Conservation (phyloP, 2,329 filamentous ascomycete genomes). For the Tolypocladium paradoxum region DNA sequence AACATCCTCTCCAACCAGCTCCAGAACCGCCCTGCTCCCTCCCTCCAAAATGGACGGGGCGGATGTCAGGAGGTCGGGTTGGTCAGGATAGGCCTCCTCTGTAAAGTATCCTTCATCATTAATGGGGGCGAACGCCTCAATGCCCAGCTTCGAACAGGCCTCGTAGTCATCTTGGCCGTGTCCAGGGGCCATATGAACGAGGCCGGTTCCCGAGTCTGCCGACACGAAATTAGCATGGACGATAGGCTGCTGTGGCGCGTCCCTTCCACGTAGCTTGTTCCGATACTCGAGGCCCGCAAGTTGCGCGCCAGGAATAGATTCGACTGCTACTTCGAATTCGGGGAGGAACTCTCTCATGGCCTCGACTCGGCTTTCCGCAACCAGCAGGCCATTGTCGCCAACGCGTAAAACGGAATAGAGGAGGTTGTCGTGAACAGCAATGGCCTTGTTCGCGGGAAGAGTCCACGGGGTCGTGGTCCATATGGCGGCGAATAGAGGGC, state of each 20-base stretch:
- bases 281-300: slow-evolving; percentile 57
- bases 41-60: slow-evolving; percentile 63
- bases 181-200: slow-evolving; percentile 91
- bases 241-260: slow-evolving; percentile 52
- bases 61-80: slow-evolving; percentile 50
- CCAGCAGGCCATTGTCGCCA: slow-evolving; percentile 49
- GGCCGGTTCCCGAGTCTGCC: slow-evolving; percentile 76
- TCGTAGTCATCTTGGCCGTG: slow-evolving; percentile 97
- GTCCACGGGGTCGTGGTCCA: slow-evolving; percentile 99
- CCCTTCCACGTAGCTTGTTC: slow-evolving; percentile 55
- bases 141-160: slow-evolving; percentile 58
- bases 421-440: slow-evolving; percentile 68
- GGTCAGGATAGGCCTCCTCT: slow-evolving; percentile 60
- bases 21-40: slow-evolving; percentile 59
- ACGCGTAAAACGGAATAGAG: slow-evolving; percentile 59
- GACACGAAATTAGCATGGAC: slow-evolving; percentile 85
- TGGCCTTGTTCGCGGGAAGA: slow-evolving; percentile 80
- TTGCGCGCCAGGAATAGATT: slow-evolving; percentile 51
- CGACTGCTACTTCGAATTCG: slow-evolving; percentile 41
- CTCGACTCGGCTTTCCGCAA: slow-evolving; percentile 63
- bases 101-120: slow-evolving; percentile 77
- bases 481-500: slow-evolving; percentile 65
- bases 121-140: slow-evolving; percentile 71
- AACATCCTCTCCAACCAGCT: slow-evolving; percentile 55
- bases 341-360: slow-evolving; percentile 38